Evolutionary conservation across 768 basidiomycete species (phyloP).

Genomic region (Imleria badia): DNA sequence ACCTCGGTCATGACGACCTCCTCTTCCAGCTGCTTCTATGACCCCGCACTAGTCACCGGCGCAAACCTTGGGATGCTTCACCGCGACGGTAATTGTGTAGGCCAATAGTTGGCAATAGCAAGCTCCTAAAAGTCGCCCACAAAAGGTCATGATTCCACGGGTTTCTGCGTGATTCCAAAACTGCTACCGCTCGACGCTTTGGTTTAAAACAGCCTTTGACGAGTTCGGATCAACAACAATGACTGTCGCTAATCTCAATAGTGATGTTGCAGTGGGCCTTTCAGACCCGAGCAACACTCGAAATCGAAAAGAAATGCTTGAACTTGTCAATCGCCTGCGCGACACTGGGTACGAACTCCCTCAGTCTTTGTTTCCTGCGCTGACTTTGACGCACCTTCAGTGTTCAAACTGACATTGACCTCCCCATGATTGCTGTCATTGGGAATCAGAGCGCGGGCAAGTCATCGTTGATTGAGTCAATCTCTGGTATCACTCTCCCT

Average conservation of each 20-base stretch:
- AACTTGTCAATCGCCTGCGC: constrained; percentile 55
- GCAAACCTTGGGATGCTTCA: no score
- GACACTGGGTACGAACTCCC: constrained; percentile 54
- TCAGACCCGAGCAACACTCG: constrained; percentile 53
- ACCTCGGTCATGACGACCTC: no score
- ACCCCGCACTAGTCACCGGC: no score
- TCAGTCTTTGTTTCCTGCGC: background rate
- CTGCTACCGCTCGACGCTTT: no score
- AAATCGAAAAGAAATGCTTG: constrained; percentile 53
- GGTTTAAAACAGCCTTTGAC: background rate
- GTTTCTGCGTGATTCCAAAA: no score
- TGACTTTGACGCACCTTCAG: background rate
- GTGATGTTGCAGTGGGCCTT: constrained; percentile 43
- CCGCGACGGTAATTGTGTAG: no score
- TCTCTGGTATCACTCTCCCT: constrained; percentile 1
- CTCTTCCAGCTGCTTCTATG: no score
- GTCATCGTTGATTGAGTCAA: background rate
- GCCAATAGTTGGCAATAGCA: no score
- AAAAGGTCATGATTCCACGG: no score
- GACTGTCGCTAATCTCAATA: background rate
- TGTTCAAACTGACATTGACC: constrained; percentile 3
- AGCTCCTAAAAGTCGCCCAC: no score
- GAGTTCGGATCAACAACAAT: background rate
- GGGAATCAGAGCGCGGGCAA: constrained; percentile 1
- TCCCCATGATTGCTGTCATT: constrained; percentile 2